Conservation (phyloP, 2,329 filamentous ascomycete genomes). For the Dactylella cylindrospora region DNA sequence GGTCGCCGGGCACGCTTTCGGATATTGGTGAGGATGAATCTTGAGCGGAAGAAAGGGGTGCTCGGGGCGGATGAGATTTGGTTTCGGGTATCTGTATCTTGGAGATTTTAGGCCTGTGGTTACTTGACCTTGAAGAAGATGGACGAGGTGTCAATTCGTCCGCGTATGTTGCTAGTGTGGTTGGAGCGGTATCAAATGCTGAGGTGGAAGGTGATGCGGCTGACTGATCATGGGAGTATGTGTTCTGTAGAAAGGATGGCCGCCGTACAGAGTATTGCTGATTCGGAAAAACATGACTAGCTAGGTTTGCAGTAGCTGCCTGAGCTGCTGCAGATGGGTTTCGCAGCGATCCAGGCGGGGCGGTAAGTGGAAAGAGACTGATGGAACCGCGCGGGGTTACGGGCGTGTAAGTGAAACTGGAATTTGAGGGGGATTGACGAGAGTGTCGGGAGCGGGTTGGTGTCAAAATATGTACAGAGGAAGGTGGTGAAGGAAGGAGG, state of each 20-base stretch:
- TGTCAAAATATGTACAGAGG: conserved; percentile 29
- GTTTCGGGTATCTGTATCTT: conserved; percentile 29
- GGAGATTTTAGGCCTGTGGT: conserved; percentile 13
- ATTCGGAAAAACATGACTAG: conserved; percentile 13
- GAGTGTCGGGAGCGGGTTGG: conserved; percentile 35
- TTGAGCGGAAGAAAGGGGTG: conserved; percentile 14
- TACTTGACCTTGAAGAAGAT: too few species aligned
- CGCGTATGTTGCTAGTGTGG: conserved; percentile 22
- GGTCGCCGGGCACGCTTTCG: conserved; percentile 1
- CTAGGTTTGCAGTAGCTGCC: conserved; percentile 12
- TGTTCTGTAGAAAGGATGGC: conserved; percentile 38
- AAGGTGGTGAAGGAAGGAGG: conserved; percentile 30
- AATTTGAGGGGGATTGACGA: conserved; percentile 33
- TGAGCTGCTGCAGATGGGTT: conserved; percentile 20
- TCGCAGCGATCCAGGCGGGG: conserved; percentile 21
- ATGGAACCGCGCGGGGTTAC: conserved; percentile 32
- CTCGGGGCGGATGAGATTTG: conserved; percentile 8
- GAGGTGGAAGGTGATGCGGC: conserved; percentile 30
- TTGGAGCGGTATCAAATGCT: conserved; percentile 8
- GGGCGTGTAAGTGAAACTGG: conserved; percentile 39
- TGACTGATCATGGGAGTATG: conserved; percentile 10
- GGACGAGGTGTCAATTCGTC: conserved; percentile 21
- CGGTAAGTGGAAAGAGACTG: conserved; percentile 37
- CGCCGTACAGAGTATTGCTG: conserved; percentile 17
- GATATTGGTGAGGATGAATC: conserved; percentile 9